Evolutionary conservation across 148 eudicot species (phyloP).

Genomic region (Oxyria digyna): DNA sequence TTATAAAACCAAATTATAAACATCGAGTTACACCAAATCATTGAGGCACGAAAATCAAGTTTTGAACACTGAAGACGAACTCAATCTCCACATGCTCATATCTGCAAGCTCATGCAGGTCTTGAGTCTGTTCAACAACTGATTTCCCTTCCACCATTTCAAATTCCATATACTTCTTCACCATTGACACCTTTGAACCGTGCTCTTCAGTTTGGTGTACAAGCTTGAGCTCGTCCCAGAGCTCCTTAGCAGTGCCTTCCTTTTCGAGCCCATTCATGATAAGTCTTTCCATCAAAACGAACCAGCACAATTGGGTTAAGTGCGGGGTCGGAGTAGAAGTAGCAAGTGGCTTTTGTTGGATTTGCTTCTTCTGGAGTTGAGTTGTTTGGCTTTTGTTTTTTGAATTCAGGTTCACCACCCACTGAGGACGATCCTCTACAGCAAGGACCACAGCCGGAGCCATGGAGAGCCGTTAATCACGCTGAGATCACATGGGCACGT

Average conservation of each 20-base stretch:
- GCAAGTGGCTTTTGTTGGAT: neutral
- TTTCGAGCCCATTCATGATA: constrained; percentile 41
- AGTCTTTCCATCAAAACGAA: constrained; percentile 57
- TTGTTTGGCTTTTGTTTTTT: neutral
- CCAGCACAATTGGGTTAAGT: constrained; percentile 14
- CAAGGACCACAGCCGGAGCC: too few species aligned
- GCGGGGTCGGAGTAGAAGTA: neutral
- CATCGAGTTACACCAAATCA: too few species aligned
- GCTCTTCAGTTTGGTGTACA: constrained; percentile 36
- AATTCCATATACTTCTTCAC: constrained; percentile 66
- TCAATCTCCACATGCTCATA: too few species aligned
- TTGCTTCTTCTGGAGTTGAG: neutral
- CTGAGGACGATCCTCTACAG: too few species aligned
- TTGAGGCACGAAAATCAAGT: too few species aligned
- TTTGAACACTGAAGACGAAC: too few species aligned
- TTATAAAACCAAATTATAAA: too few species aligned
- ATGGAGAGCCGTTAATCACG: too few species aligned
- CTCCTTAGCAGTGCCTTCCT: constrained; percentile 37
- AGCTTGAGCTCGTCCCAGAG: constrained; percentile 67
- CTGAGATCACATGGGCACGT: too few species aligned
- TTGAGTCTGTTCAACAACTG: constrained; percentile 49
- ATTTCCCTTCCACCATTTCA: constrained; percentile 58
- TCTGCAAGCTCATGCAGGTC: constrained; percentile 54
- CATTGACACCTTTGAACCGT: constrained; percentile 47
- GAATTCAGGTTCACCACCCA: neutral